phyloP scores from a whole-genome alignment of 2,329 filamentous ascomycete genomes.

The Coniochaeta sp. region DNA sequence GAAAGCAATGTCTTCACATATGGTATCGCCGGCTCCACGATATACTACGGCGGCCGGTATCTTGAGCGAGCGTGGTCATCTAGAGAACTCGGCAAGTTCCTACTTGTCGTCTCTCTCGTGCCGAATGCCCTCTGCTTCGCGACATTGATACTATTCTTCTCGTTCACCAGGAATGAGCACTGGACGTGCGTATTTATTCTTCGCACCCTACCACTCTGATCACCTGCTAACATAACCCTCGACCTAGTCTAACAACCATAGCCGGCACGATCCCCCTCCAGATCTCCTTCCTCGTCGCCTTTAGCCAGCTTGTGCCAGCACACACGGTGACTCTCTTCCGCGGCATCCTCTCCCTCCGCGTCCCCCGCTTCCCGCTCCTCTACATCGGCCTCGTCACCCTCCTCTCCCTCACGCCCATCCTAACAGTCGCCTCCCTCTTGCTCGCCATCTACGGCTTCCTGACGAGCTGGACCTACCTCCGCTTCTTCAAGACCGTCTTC shows the following conservation, averaged over 20 bases:
- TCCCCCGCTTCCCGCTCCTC: conserved; percentile 64
- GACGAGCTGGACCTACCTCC: conserved; percentile 88
- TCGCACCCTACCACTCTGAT: conserved; percentile 11
- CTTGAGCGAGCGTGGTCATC: conserved; percentile 95
- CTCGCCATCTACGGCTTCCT: conserved; percentile 76
- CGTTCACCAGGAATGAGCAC: conserved; percentile 56
- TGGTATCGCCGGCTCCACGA: conserved; percentile 63
- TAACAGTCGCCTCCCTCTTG: conserved; percentile 67
- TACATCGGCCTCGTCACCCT: conserved; percentile 68
- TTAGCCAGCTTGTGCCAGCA: conserved; percentile 94
- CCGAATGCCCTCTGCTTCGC: conserved; percentile 70
- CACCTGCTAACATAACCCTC: background rate
- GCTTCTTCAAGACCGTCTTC: conserved; percentile 80
- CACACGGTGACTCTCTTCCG: conserved; percentile 94
- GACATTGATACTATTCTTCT: conserved; percentile 62
- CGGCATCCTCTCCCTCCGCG: conserved; percentile 79
- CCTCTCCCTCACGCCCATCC: conserved; percentile 47
- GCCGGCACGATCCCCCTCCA: conserved; percentile 85
- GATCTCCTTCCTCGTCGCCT: conserved; percentile 89
- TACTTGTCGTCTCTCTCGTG: conserved; percentile 67
- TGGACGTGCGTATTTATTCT: conserved; percentile 49
- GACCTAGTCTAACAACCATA: conserved; percentile 66
- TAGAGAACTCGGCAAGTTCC: conserved; percentile 83
- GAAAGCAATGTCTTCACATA: conserved; percentile 91
- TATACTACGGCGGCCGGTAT: conserved; percentile 91